Base-by-base conservation (phyloP, 2,329 filamentous ascomycete species). In the Fusarium tricinctum region DNA sequence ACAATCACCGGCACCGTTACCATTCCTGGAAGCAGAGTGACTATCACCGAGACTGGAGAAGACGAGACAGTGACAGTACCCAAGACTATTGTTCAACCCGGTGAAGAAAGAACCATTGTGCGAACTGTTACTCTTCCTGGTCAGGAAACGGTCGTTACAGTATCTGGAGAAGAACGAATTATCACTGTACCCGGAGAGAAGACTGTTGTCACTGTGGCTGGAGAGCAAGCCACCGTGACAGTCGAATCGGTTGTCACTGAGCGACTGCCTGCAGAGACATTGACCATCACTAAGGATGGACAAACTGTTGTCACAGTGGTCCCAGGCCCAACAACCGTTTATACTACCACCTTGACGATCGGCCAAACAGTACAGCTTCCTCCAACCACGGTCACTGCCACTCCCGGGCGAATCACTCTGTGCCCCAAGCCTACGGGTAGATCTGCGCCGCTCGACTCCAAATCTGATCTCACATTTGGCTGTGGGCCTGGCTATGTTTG, bases 401-500 rank as follows among this genome's bases (percentile, higher is more conserved):
- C 76, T 5, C 69, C 72, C 5, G 63, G 74, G 17, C 75, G 73
- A 19, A 74, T 83, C 10, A 80, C 78, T 15, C 66, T 80, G 6
- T 88, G 86, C 59, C 76, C 84, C 5, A 75, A 77, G 3, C 83
- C 85, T 4, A 82, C 82, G 3, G 81, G 82, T 28, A 55, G 20
- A 44, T 76, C 38, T 56, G 74, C 47, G 14, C 65, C 75, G 2
- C 77, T 82, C 15, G 58, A 78, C 40, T 71, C 75, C 6, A 70
- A 69, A 19, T 83, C 83, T 3, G 69, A 85, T 52, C 77, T 77
- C 39, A 86, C 84, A 1, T 88, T 83, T 79, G 87, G 86, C 50
- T 89, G 87, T 72, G 50, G 65, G 14, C 84, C 86, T 3, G 85
- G 86, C 32, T 83, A 73, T 17, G 80, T 88, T 28, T 89, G 87